Base-by-base conservation (phyloP, 2,329 filamentous ascomycete species). In the Fusarium odoratissimum region DNA sequence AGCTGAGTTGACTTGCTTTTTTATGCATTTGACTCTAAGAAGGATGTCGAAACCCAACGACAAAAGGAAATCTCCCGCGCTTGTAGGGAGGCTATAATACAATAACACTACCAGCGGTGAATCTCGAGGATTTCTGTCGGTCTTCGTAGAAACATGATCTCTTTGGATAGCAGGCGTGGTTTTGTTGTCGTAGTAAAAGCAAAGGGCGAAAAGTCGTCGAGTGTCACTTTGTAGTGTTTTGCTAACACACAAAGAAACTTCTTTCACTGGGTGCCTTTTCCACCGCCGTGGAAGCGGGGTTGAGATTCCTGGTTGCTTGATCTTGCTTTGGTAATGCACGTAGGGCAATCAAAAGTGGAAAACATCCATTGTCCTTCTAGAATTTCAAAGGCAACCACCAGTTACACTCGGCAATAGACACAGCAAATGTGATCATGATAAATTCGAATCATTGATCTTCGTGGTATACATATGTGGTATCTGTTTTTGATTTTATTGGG, bases 91-190 rank as follows among this genome's bases (percentile, higher is more conserved):
- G 2, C 8, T 9, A 19, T 23, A 8, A 10, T 7, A 4, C 21
- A n/a, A 5, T 10, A 19, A 19, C 11, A 4, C 21, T 7, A 14
- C 21, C 8, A 10, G 6, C 16, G 8, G 16, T 31, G 16, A 19
- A 14, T 14, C 12, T 30, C 7, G 5, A 9, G 0, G 2, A 19
- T 30, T 13, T 11, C 2, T 21, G 6, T 37, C 8, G 25, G 1
- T 23, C 6, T n/a, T 6, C 9, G 5, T 10, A 11, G 3, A 28
- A 2, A 5, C 2, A 4, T 28, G 1, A 0, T 6, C 14, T 25
- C 3, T 8, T 4, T 17, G 23, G 21, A 13, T 38, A 8, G 0
- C 1, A 19, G 16, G 1, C 4, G 12, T 10, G 0, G 0, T 10
- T n/a, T 14, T 19, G 3, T 25, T 23, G n/a, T 8, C 1, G 2